Percentiles rank a stretch among this genome's conserved stretches.
Evolutionary conservation across 2,329 filamentous ascomycete species (phyloP).

Genomic region (Aspergillus oerlinghausenensis): DNA sequence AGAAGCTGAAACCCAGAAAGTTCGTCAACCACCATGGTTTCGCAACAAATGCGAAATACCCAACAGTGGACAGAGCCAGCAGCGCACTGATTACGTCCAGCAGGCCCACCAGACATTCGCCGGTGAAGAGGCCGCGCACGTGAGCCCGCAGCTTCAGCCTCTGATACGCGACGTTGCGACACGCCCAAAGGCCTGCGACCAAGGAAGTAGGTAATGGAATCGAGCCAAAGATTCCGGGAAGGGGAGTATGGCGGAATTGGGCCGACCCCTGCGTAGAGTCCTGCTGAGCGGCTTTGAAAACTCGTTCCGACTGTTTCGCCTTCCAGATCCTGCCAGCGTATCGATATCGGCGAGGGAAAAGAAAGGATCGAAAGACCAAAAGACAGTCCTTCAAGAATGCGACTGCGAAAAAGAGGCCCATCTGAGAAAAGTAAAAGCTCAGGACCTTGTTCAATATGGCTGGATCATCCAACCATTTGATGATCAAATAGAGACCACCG

Average conservation of each 20-base stretch:
- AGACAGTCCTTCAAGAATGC: constrained; percentile 70
- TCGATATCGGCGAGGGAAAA: constrained; percentile 70
- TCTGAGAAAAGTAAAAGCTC: constrained; percentile 74
- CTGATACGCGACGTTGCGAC: constrained; percentile 46
- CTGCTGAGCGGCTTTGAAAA: constrained; percentile 22
- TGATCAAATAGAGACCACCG: constrained; percentile 74
- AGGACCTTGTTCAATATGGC: constrained; percentile 76
- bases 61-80: constrained; percentile 50
- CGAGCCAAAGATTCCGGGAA: constrained; percentile 48
- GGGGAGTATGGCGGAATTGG: constrained; percentile 41
- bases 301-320: constrained; percentile 27
- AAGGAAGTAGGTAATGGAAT: constrained; percentile 42
- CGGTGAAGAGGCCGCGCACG: constrained; percentile 49
- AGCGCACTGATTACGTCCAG: constrained; percentile 53
- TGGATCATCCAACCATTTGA: constrained; percentile 83
- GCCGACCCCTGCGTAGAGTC: constrained; percentile 5
- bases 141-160: constrained; percentile 50
- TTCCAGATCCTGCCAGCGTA: constrained; percentile 48
- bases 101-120: constrained; percentile 41
- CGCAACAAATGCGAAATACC: constrained; percentile 60
- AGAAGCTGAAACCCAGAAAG: constrained; percentile 79
- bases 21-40: constrained; percentile 75
- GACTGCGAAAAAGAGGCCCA: constrained; percentile 72
- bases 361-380: constrained; percentile 58
- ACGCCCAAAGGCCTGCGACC: constrained; percentile 43